Evolutionary conservation across 2,329 filamentous ascomycete genomes (phyloP).

Genomic region (Penicillium psychrosexuale): DNA sequence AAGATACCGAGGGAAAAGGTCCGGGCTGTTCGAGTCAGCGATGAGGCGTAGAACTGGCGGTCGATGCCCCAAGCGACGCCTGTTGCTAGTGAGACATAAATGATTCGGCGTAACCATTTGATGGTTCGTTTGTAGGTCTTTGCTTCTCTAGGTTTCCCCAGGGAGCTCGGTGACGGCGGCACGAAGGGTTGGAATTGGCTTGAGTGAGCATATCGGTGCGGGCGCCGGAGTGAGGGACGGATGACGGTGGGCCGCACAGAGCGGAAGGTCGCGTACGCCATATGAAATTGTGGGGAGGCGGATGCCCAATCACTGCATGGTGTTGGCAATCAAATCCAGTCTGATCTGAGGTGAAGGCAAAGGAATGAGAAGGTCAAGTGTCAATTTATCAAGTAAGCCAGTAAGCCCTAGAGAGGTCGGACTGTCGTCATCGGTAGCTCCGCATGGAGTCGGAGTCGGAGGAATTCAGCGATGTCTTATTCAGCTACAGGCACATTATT

Average conservation of each 20-base stretch:
- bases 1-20: slow-evolving; percentile 78
- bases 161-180: slow-evolving; percentile 73
- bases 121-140: slow-evolving; percentile 68
- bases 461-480: not conserved
- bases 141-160: slow-evolving; percentile 68
- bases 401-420: not conserved
- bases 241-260: slow-evolving; percentile 14
- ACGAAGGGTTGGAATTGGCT: slow-evolving; percentile 62
- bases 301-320: slow-evolving; percentile 15
- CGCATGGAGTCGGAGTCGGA: slow-evolving; percentile 5
- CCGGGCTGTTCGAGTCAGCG: slow-evolving; percentile 71
- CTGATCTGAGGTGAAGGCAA: not conserved
- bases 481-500: not conserved
- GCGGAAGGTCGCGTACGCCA: slow-evolving; percentile 24
- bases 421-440: slow-evolving; percentile 17
- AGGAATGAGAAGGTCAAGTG: not conserved
- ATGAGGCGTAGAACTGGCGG: slow-evolving; percentile 71
- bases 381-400: not conserved
- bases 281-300: slow-evolving; percentile 1
- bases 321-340: not conserved
- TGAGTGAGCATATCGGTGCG: slow-evolving; percentile 32
- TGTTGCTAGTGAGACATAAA: slow-evolving; percentile 58
- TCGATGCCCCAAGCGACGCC: slow-evolving; percentile 68
- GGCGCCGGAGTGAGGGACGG: slow-evolving; percentile 10
- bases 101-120: slow-evolving; percentile 73